Percentiles rank a stretch among this genome's conserved stretches.
phyloP scores from a whole-genome alignment of 2,329 filamentous ascomycete genomes.

The Colletotrichum siamense region DNA sequence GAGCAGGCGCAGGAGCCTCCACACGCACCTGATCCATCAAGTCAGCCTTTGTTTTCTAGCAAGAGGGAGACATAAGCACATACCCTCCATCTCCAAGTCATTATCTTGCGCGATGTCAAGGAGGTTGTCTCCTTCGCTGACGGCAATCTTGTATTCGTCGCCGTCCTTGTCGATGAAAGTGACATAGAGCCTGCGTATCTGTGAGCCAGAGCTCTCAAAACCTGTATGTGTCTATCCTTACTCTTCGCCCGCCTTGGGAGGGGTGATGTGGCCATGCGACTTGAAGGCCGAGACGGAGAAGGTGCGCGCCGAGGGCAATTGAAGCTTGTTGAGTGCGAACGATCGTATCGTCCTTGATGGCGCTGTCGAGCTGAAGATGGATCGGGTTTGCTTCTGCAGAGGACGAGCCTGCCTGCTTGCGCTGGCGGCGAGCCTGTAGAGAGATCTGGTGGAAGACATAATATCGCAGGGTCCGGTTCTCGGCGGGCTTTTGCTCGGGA shows the following conservation, averaged over 20 bases:
- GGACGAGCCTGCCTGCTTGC: constrained; percentile 33
- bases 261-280: constrained; percentile 79
- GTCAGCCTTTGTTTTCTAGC: background rate
- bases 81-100: constrained; percentile 96
- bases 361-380: background rate
- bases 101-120: constrained; percentile 94
- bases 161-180: constrained; percentile 95
- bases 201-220: background rate
- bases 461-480: background rate
- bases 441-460: constrained; percentile 15
- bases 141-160: constrained; percentile 75
- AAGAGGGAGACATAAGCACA: constrained; percentile 14
- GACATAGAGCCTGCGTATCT: constrained; percentile 71
- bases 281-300: constrained; percentile 70
- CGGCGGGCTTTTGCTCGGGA: background rate
- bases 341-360: background rate
- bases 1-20: constrained; percentile 93
- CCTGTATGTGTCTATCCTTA: constrained; percentile 49
- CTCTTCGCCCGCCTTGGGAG: constrained; percentile 93
- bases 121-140: constrained; percentile 87
- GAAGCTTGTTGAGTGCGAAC: background rate
- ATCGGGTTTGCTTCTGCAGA: constrained; percentile 22
- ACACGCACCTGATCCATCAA: constrained; percentile 70
- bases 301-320: constrained; percentile 37
- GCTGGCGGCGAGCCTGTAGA: constrained; percentile 36